Evolutionary conservation across 257 asterid species (phyloP).

Genomic region (Solanum clarkiae): DNA sequence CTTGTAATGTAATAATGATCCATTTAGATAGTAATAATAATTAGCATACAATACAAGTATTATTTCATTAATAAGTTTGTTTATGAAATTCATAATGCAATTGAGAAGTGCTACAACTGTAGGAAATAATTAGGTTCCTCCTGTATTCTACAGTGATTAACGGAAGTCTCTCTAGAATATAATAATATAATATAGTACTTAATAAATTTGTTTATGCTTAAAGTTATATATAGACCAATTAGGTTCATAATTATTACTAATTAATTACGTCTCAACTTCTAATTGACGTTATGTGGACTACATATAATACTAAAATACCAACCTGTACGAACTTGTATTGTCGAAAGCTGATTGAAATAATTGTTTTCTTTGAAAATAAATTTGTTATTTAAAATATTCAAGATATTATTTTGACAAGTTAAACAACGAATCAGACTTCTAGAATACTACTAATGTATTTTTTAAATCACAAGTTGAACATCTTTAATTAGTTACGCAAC

Average conservation of each 20-base stretch:
- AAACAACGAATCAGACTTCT: background rate
- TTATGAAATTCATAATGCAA: background rate
- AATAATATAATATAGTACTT: too few species aligned
- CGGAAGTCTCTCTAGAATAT: background rate
- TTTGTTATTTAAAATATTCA: background rate
- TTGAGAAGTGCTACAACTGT: background rate
- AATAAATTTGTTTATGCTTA: background rate
- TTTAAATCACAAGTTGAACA: background rate
- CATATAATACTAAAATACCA: background rate
- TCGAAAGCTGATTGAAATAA: constrained; percentile 26
- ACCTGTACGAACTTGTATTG: constrained; percentile 8
- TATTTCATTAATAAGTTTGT: background rate
- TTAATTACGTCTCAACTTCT: background rate
- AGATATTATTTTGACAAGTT: background rate
- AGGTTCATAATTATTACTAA: background rate
- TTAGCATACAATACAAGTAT: background rate
- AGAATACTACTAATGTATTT: background rate
- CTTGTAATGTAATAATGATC: background rate
- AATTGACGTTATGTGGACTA: constrained; percentile 13
- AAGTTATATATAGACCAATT: background rate
- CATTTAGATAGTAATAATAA: background rate
- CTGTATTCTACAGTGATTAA: background rate
- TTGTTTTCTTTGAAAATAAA: constrained; percentile 11
- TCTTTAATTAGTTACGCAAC: background rate
- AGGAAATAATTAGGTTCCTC: constrained; percentile 3